A percentile compares a stretch with the other conserved stretches of the same genome.
phyloP scores from a whole-genome alignment of 306 rosid species.

The Ceratonia siliqua region DNA sequence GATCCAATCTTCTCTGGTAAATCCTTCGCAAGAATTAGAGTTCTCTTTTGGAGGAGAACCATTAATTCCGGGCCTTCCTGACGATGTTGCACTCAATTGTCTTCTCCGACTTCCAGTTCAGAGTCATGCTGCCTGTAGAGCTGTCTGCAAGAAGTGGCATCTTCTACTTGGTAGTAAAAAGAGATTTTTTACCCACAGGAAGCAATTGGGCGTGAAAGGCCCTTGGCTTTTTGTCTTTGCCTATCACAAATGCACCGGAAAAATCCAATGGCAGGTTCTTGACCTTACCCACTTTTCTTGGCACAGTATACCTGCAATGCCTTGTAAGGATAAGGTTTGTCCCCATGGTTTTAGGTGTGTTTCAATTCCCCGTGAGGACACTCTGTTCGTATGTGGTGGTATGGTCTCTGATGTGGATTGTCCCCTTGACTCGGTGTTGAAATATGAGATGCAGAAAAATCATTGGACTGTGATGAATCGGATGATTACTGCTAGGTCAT shows the following conservation, averaged over 20 bases:
- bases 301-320: slow-evolving; percentile 89
- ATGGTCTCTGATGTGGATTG: slow-evolving; percentile 89
- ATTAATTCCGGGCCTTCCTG: slow-evolving; percentile 88
- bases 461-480: slow-evolving; percentile 86
- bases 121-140: slow-evolving; percentile 61
- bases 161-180: slow-evolving; percentile 74
- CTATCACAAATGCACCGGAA: slow-evolving; percentile 85
- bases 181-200: slow-evolving; percentile 74
- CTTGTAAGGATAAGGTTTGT: slow-evolving; percentile 86
- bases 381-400: slow-evolving; percentile 87
- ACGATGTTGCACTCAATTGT: slow-evolving; percentile 83
- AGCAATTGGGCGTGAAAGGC: slow-evolving; percentile 67
- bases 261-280: slow-evolving; percentile 94
- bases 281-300: slow-evolving; percentile 79
- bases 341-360: slow-evolving; percentile 89
- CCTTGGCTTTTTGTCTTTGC: slow-evolving; percentile 98
- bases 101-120: slow-evolving; percentile 86
- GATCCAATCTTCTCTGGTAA: slow-evolving; percentile 55
- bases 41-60: slow-evolving; percentile 59
- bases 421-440: slow-evolving; percentile 90
- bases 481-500: slow-evolving; percentile 84
- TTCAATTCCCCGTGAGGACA: slow-evolving; percentile 65
- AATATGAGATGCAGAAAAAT: slow-evolving; percentile 82
- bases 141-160: slow-evolving; percentile 91
- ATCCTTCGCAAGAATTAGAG: slow-evolving; percentile 56